These are phyloP conservation scores for Vitis labrusca DNA, from an alignment of 164 flowering plant genomes.

Conservation along the genomic window DNA sequence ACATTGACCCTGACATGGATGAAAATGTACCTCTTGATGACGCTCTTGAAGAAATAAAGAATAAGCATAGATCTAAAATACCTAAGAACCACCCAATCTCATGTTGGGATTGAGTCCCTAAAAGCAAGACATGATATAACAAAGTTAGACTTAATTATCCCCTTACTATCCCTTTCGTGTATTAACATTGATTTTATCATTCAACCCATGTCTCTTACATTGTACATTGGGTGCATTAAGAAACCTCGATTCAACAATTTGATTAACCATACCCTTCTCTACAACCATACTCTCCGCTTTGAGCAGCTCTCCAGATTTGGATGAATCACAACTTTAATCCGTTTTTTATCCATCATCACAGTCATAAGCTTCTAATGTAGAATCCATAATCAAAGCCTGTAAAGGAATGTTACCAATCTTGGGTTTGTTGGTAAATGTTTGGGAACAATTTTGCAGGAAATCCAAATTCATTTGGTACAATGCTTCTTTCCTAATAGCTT, in stretches of 20 bases:
- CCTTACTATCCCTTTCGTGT: too few species aligned
- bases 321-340: constrained; percentile 13
- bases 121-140: too few species aligned
- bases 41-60: too few species aligned
- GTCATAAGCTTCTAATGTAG: constrained; percentile 14
- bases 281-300: neutral
- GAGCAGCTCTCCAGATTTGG: neutral
- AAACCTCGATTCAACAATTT: constrained; percentile 4
- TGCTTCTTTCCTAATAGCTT: neutral
- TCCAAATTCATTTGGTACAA: constrained; percentile 5
- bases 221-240: too few species aligned
- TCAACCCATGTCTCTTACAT: too few species aligned
- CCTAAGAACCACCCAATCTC: too few species aligned
- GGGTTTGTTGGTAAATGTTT: constrained; percentile 10
- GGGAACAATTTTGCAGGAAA: constrained; percentile 11
- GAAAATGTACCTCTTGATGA: too few species aligned
- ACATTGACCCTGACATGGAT: too few species aligned
- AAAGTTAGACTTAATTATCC: too few species aligned
- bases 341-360: constrained; percentile 17
- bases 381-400: constrained; percentile 12
- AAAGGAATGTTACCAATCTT: constrained; percentile 17
- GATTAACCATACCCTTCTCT: neutral
- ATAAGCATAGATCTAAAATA: too few species aligned
- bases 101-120: too few species aligned
- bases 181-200: too few species aligned